A percentile compares a stretch with the other conserved stretches of the same genome.
Evolutionary conservation across 805 yeast genomes (phyloP).

Genomic region (Starmera caribaea): DNA sequence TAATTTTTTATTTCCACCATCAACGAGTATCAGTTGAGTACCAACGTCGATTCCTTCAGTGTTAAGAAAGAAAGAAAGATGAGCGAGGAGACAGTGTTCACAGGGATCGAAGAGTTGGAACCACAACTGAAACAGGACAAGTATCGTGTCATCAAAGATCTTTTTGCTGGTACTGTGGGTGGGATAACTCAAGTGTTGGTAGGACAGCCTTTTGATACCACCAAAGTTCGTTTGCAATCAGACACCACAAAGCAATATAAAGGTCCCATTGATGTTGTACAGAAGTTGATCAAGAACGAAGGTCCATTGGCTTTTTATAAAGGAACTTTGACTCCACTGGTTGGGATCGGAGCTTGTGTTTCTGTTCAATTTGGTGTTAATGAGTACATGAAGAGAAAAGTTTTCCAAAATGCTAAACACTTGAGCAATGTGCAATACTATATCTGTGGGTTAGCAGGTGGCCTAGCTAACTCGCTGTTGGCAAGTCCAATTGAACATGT

Average conservation of each 20-base stretch:
- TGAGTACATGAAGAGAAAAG: slow-evolving; percentile 84
- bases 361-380: slow-evolving; percentile 93
- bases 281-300: slow-evolving; percentile 62
- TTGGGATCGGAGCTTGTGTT: slow-evolving; percentile 98
- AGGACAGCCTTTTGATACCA: slow-evolving; percentile 95
- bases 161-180: slow-evolving; percentile 79
- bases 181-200: slow-evolving; percentile 93
- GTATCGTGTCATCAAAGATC: slow-evolving; percentile 16
- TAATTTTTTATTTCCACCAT: too few species aligned
- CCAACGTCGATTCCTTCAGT: too few species aligned
- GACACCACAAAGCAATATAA: slow-evolving; percentile 67
- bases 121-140: slow-evolving; percentile 5
- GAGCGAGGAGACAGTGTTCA: slow-evolving; percentile 10
- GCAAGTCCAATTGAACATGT: slow-evolving; percentile 95
- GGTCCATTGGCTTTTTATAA: slow-evolving; percentile 84
- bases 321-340: slow-evolving; percentile 86
- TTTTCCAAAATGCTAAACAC: slow-evolving; percentile 29
- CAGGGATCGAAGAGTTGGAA: slow-evolving; percentile 4
- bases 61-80: too few species aligned
- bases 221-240: slow-evolving; percentile 87
- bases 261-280: slow-evolving; percentile 72
- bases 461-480: slow-evolving; percentile 77
- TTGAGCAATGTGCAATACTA: slow-evolving; percentile 62
- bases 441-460: slow-evolving; percentile 83
- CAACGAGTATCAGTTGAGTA: too few species aligned